A percentile compares a stretch with the other conserved stretches of the same genome.
phyloP scores from a whole-genome alignment of 2,329 filamentous ascomycete genomes.

The Helicocarpus griseus region DNA sequence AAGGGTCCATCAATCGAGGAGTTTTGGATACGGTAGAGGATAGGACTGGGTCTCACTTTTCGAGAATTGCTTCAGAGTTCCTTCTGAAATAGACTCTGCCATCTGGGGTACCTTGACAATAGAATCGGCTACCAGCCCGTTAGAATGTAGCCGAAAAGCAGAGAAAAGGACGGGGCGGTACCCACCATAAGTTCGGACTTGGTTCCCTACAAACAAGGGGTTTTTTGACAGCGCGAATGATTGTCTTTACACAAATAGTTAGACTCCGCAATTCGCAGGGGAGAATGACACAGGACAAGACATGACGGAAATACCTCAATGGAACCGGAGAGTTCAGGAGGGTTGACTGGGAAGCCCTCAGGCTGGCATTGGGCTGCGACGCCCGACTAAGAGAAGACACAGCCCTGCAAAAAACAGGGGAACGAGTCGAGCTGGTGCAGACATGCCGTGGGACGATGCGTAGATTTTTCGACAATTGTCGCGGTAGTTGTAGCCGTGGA shows the following conservation, averaged over 20 bases:
- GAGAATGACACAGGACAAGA: not conserved
- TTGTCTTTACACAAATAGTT: not conserved
- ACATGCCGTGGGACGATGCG: constrained; percentile 9
- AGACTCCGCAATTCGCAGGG: not conserved
- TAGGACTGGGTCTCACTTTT: constrained; percentile 48
- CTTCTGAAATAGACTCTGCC: constrained; percentile 98
- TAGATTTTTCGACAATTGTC: constrained; percentile 20
- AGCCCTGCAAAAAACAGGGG: not conserved
- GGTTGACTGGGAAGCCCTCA: not conserved
- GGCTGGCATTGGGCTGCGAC: constrained; percentile 1
- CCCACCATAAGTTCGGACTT: constrained; percentile 2
- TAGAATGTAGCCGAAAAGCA: constrained; percentile 6
- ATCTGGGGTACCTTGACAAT: constrained; percentile 92
- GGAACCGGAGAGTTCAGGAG: not conserved
- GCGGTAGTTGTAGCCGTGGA: constrained; percentile 29
- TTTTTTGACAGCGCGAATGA: not conserved
- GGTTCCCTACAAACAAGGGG: not conserved
- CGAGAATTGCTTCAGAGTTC: constrained; percentile 88
- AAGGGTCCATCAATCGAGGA: constrained; percentile 1
- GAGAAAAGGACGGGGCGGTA: not conserved
- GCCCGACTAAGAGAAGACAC: not conserved
- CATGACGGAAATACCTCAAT: not conserved
- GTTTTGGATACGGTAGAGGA: constrained; percentile 3
- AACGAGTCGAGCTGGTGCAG: not conserved
- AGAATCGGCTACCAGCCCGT: constrained; percentile 53